These are phyloP conservation scores for Ceratobasidium sp. DNA, from an alignment of 1,284 basidiomycete genomes.

Conservation along the genomic window DNA sequence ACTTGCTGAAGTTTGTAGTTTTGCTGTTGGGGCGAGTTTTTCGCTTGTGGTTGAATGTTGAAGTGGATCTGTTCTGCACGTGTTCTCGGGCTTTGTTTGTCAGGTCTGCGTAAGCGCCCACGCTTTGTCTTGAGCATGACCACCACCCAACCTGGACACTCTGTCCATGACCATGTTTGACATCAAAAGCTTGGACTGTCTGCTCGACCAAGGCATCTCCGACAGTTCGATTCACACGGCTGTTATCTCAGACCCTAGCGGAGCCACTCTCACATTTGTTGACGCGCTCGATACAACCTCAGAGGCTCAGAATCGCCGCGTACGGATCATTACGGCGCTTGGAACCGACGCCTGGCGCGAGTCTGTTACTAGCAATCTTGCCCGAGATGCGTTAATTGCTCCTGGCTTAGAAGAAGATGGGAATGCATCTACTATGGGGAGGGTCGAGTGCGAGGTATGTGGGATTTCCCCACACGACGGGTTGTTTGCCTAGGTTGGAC, in stretches of 20 bases:
- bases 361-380: conserved; percentile 26
- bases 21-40: conserved; percentile 3
- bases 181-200: conserved; percentile 35
- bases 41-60: conserved; percentile 14
- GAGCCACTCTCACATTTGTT: conserved; percentile 40
- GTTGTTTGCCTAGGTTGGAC: conserved; percentile 11
- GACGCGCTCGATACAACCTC: conserved; percentile 41
- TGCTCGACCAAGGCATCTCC: conserved; percentile 36
- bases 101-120: conserved; percentile 29
- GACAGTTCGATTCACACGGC: conserved; percentile 35
- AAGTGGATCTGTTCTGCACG: conserved; percentile 24
- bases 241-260: conserved; percentile 36
- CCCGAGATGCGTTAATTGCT: conserved; percentile 12
- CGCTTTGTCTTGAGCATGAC: background rate
- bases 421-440: conserved; percentile 15
- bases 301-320: conserved; percentile 39
- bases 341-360: conserved; percentile 43
- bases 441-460: conserved; percentile 41
- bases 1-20: background rate
- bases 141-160: conserved; percentile 9
- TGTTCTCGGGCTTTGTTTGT: conserved; percentile 29
- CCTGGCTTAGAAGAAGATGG: background rate
- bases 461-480: conserved; percentile 16
- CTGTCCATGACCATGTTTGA: conserved; percentile 34
- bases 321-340: conserved; percentile 30